Conservation (phyloP, 2,329 filamentous ascomycete genomes). For the Pseudocercospora macadamiae region DNA sequence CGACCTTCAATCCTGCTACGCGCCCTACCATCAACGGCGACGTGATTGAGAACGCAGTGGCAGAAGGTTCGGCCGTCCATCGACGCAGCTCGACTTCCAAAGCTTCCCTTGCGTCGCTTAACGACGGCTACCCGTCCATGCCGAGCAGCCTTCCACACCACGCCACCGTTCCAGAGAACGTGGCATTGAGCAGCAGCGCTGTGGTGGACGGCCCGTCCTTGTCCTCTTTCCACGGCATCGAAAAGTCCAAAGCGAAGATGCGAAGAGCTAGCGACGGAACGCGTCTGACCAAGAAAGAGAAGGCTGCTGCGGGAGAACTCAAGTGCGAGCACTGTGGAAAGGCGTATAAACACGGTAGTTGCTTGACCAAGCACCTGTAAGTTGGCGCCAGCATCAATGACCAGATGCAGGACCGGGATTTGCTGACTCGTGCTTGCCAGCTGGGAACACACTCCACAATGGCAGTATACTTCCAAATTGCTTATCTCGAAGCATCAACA, state of each 20-base stretch:
- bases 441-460: conserved; percentile 99
- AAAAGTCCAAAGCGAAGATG: conserved; percentile 57
- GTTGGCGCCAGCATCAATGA: conserved; percentile 49
- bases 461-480: conserved; percentile 94
- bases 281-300: conserved; percentile 78
- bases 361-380: conserved; percentile 99
- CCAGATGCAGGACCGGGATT: conserved; percentile 1
- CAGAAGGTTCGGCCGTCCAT: conserved; percentile 61
- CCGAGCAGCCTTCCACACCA: conserved; percentile 67
- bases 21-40: conserved; percentile 77
- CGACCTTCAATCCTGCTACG: conserved; percentile 71
- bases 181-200: conserved; percentile 46
- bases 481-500: conserved; percentile 99
- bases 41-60: conserved; percentile 63
- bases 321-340: conserved; percentile 98
- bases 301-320: conserved; percentile 79
- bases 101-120: conserved; percentile 50
- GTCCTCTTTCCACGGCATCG: conserved; percentile 49
- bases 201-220: conserved; percentile 72
- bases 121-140: conserved; percentile 60
- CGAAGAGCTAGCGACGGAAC: conserved; percentile 83
- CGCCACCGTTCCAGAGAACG: conserved; percentile 41
- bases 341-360: conserved; percentile 99
- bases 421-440: conserved; percentile 54
- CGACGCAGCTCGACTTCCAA: conserved; percentile 74